These are phyloP conservation scores for Exophiala alcalophila DNA, from an alignment of 2,329 filamentous ascomycete species.

Conservation along the genomic window DNA sequence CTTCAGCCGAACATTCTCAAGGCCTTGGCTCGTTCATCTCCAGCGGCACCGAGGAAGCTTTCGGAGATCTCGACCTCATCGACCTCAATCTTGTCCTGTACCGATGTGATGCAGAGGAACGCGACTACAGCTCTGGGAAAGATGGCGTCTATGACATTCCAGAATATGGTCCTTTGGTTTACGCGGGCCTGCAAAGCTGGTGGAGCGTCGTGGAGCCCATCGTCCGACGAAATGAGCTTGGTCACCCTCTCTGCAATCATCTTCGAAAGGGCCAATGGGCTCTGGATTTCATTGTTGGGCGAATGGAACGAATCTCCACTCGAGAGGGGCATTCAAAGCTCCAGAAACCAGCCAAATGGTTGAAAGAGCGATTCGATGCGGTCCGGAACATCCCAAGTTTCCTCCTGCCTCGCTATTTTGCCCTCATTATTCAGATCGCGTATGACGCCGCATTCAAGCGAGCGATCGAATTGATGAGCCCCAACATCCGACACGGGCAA, in stretches of 20 bases:
- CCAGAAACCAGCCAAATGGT: slow-evolving; percentile 67
- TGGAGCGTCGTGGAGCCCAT: slow-evolving; percentile 87
- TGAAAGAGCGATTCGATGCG: slow-evolving; percentile 79
- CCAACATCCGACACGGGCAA: slow-evolving; percentile 75
- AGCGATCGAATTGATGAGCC: slow-evolving; percentile 73
- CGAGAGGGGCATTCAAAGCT: slow-evolving; percentile 62
- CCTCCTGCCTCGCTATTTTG: slow-evolving; percentile 88
- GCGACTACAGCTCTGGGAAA: slow-evolving; percentile 70
- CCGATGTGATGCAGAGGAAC: slow-evolving; percentile 84
- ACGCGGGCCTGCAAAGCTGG: slow-evolving; percentile 97
- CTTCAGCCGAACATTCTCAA: slow-evolving; percentile 75
- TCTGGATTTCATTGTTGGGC: slow-evolving; percentile 77
- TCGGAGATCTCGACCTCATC: slow-evolving; percentile 68
- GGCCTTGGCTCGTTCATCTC: slow-evolving; percentile 85
- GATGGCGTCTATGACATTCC: slow-evolving; percentile 91
- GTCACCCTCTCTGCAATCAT: slow-evolving; percentile 89
- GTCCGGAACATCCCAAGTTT: slow-evolving; percentile 84
- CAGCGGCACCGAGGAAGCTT: slow-evolving; percentile 73
- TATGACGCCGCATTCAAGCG: slow-evolving; percentile 80
- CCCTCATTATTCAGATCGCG: slow-evolving; percentile 78
- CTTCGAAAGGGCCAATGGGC: slow-evolving; percentile 89
- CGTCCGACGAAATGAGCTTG: slow-evolving; percentile 83
- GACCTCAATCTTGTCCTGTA: slow-evolving; percentile 93
- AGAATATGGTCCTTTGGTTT: slow-evolving; percentile 77
- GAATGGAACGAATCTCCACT: slow-evolving; percentile 70